A percentile compares a stretch with the other conserved stretches of the same genome.
These are phyloP conservation scores for Tylopilus plumbeoviolaceoides DNA, from an alignment of 768 basidiomycete genomes.

Conservation along the genomic window DNA sequence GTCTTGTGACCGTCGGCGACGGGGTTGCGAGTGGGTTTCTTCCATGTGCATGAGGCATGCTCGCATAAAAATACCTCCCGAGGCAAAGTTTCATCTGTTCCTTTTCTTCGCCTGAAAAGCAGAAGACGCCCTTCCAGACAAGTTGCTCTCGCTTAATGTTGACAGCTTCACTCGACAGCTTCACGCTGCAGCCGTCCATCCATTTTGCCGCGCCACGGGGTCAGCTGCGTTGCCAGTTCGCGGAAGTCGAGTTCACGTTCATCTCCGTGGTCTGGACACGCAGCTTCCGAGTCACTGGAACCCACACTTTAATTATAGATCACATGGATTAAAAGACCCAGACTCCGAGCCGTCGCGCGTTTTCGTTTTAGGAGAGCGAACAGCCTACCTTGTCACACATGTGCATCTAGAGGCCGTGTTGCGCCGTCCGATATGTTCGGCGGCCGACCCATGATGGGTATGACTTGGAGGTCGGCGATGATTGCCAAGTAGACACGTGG, in stretches of 20 bases:
- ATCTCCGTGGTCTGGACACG: conserved; percentile 11
- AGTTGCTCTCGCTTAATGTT: no score
- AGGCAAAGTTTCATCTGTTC: neutral
- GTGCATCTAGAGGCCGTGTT: no score
- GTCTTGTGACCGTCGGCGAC: neutral
- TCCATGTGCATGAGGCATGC: neutral
- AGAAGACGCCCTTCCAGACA: no score
- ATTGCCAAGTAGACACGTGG: no score
- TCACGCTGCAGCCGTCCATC: neutral
- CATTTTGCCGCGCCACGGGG: neutral
- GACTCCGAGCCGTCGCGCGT: neutral
- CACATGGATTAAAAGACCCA: neutral
- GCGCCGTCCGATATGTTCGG: neutral
- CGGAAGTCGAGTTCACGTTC: conserved; percentile 6
- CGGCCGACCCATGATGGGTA: neutral
- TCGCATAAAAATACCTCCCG: neutral
- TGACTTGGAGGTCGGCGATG: neutral
- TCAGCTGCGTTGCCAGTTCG: neutral
- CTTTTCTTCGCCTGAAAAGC: no score
- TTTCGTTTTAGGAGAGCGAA: neutral
- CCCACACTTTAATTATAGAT: neutral
- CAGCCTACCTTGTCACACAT: neutral
- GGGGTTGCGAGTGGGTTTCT: neutral
- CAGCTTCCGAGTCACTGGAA: neutral
- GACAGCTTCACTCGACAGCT: neutral